Evolutionary conservation across 441 rosid genomes (phyloP).

Genomic region (Pelargonium citronellum): DNA sequence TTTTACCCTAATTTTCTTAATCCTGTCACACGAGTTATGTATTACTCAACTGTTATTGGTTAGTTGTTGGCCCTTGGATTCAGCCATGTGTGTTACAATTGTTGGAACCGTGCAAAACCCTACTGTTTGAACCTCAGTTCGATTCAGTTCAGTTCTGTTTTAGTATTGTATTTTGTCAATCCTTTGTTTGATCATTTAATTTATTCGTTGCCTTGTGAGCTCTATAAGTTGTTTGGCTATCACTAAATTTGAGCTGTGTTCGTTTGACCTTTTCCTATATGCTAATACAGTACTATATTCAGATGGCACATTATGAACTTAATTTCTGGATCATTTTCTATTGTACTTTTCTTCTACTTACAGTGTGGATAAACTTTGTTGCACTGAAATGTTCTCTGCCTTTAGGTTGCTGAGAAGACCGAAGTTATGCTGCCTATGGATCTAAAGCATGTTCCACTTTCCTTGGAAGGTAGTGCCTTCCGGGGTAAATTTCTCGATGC

Average conservation of each 20-base stretch:
- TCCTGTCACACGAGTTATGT: background rate
- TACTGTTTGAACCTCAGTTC: too few relatives aligned
- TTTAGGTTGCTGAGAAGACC: constrained; percentile 92
- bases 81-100: too few relatives aligned
- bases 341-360: background rate
- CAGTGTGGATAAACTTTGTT: background rate
- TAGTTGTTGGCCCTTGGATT: too few relatives aligned
- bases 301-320: background rate
- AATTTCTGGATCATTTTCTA: background rate
- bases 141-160: background rate
- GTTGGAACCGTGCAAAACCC: too few relatives aligned
- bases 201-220: background rate
- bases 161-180: background rate
- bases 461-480: constrained; percentile 94
- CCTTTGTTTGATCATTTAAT: background rate
- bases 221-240: background rate
- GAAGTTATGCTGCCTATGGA: constrained; percentile 81
- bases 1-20: background rate
- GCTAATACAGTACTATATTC: background rate
- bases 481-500: constrained; percentile 85
- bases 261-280: too few relatives aligned
- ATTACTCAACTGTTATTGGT: background rate
- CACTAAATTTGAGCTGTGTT: background rate
- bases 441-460: constrained; percentile 84
- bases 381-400: constrained; percentile 15